phyloP scores from a whole-genome alignment of 805 yeast genomes.

The Ascoidea rubescens region DNA sequence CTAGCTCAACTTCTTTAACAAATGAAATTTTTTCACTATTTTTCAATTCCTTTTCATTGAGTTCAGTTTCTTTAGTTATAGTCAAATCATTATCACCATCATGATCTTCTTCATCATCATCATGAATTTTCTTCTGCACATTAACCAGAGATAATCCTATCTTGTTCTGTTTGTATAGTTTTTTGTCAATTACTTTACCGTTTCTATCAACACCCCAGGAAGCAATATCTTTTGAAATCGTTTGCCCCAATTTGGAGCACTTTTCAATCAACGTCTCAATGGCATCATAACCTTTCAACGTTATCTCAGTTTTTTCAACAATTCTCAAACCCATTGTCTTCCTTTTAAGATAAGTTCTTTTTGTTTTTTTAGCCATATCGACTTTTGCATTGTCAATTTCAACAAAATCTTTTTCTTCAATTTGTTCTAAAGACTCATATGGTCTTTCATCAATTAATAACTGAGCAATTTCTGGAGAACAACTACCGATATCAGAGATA shows the following conservation, averaged over 20 bases:
- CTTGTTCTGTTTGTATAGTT: background rate
- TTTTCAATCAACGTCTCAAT: conserved; percentile 82
- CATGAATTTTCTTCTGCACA: conserved; percentile 57
- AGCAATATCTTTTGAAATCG: conserved; percentile 56
- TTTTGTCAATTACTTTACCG: conserved; percentile 21
- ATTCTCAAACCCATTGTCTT: conserved; percentile 62
- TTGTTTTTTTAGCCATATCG: conserved; percentile 12
- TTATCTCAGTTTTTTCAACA: conserved; percentile 53
- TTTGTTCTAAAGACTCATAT: conserved; percentile 39
- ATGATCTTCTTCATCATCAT: conserved; percentile 21
- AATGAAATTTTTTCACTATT: background rate
- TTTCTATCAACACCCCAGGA: conserved; percentile 82
- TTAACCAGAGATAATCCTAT: conserved; percentile 8
- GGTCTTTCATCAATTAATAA: conserved; percentile 59
- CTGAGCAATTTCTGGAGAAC: conserved; percentile 53
- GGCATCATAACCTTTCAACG: conserved; percentile 81
- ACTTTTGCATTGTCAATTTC: conserved; percentile 18
- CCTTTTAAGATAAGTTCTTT: conserved; percentile 22
- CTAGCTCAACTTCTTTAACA: background rate
- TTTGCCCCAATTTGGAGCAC: conserved; percentile 66
- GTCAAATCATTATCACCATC: conserved; percentile 19
- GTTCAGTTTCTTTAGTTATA: conserved; percentile 12
- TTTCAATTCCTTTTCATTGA: conserved; percentile 1
- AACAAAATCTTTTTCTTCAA: conserved; percentile 43
- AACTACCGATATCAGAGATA: conserved; percentile 66